These are phyloP conservation scores for Phaseolus coccineus DNA, from an alignment of 331 rosid genomes.

Conservation along the genomic window DNA sequence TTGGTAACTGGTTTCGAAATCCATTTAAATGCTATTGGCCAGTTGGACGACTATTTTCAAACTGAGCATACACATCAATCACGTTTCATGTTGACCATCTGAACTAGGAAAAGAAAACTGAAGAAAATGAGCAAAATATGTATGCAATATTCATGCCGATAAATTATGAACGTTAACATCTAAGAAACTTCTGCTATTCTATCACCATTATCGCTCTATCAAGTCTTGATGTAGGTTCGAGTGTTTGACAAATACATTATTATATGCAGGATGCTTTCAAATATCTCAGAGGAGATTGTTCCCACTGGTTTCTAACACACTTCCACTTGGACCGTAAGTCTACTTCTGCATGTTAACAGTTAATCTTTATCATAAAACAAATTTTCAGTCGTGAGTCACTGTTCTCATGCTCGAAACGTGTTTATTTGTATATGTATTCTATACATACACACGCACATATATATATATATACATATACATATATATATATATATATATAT, in stretches of 20 bases:
- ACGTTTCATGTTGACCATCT: constrained; percentile 34
- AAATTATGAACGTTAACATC: not conserved
- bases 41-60: constrained; percentile 23
- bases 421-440: not conserved
- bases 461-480: not conserved
- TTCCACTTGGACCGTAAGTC: constrained; percentile 97
- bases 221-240: constrained; percentile 26
- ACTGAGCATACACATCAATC: constrained; percentile 34
- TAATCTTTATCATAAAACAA: constrained; percentile 7
- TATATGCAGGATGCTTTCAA: constrained; percentile 90
- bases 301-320: constrained; percentile 96
- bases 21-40: constrained; percentile 30
- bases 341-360: constrained; percentile 19
- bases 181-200: constrained; percentile 40
- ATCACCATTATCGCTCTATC: not conserved
- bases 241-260: constrained; percentile 28
- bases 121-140: not conserved
- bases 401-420: not conserved
- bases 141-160: constrained; percentile 6
- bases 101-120: constrained; percentile 31
- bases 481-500: no score
- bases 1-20: constrained; percentile 17
- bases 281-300: constrained; percentile 89
- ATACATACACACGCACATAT: not conserved
- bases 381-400: not conserved